Conservation (phyloP, 495 filamentous ascomycete genomes). For the Apiosordaria backusii region DNA sequence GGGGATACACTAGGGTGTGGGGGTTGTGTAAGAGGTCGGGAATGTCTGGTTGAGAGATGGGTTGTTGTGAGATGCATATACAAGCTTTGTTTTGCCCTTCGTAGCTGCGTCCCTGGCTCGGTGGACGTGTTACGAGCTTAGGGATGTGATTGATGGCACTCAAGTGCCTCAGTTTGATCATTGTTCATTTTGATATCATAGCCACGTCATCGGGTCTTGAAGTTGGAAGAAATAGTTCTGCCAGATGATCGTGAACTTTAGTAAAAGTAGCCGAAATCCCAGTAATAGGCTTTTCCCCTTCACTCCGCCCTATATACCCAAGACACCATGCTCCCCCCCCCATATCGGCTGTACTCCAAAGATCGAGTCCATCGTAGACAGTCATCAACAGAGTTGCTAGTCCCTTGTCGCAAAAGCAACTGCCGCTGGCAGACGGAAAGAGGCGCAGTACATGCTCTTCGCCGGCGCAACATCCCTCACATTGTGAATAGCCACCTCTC, state of each 20-base stretch:
- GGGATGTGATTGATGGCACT: neutral
- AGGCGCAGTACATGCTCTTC: constrained; percentile 96
- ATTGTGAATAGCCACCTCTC: constrained; percentile 65
- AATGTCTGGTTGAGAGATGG: neutral
- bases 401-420: constrained; percentile 65
- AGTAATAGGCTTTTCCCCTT: neutral
- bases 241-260: neutral
- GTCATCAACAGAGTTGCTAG: constrained; percentile 11
- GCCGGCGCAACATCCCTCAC: constrained; percentile 87
- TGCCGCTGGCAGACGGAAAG: constrained; percentile 74
- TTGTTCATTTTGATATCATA: neutral
- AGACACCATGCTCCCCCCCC: neutral
- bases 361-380: neutral
- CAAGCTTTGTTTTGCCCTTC: neutral
- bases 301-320: neutral
- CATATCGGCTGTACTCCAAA: neutral
- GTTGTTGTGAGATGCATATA: neutral
- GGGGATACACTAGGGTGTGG: neutral
- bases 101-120: too few species aligned
- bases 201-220: neutral
- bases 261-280: neutral
- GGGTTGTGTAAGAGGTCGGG: neutral
- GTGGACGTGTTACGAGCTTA: neutral
- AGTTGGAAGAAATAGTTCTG: neutral
- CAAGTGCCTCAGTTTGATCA: neutral